Percentiles rank a stretch among this genome's conserved stretches.
Evolutionary conservation across 1,139 yeast genomes (phyloP).

Genomic region (Sugiyamaella grinbergsii): DNA sequence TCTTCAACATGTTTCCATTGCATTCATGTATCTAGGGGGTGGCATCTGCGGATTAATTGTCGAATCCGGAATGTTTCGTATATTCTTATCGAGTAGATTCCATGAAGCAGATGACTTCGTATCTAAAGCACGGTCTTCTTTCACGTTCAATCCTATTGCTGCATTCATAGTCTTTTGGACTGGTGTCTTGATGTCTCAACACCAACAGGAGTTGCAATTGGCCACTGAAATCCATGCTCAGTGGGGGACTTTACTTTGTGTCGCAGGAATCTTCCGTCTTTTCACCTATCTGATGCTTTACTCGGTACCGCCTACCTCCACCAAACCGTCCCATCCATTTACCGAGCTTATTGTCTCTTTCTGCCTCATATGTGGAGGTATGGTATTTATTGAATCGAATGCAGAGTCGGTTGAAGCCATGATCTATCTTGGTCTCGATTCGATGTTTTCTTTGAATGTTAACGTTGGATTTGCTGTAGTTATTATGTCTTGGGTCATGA

Average conservation of each 20-base stretch:
- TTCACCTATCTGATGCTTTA: conserved; percentile 64
- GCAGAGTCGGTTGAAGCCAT: conserved; percentile 80
- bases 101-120: conserved; percentile 15
- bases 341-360: conserved; percentile 81
- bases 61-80: conserved; percentile 56
- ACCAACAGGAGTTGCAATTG: conserved; percentile 75
- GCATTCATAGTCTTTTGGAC: conserved; percentile 93
- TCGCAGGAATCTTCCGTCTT: conserved; percentile 76
- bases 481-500: conserved; percentile 90
- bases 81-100: conserved; percentile 26
- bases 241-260: conserved; percentile 84
- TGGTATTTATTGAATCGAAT: conserved; percentile 88
- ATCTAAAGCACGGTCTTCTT: conserved; percentile 1
- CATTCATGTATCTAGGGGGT: conserved; percentile 89
- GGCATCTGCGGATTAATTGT: conserved; percentile 88
- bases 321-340: conserved; percentile 67
- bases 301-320: conserved; percentile 51
- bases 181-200: conserved; percentile 94
- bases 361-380: conserved; percentile 82
- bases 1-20: conserved; percentile 91
- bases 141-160: conserved; percentile 78
- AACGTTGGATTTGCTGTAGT: conserved; percentile 77
- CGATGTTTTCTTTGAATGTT: conserved; percentile 88
- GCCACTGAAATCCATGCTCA: conserved; percentile 82
- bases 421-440: conserved; percentile 81